Conservation (phyloP, 495 filamentous ascomycete species). For the Xylaria telfairii region DNA sequence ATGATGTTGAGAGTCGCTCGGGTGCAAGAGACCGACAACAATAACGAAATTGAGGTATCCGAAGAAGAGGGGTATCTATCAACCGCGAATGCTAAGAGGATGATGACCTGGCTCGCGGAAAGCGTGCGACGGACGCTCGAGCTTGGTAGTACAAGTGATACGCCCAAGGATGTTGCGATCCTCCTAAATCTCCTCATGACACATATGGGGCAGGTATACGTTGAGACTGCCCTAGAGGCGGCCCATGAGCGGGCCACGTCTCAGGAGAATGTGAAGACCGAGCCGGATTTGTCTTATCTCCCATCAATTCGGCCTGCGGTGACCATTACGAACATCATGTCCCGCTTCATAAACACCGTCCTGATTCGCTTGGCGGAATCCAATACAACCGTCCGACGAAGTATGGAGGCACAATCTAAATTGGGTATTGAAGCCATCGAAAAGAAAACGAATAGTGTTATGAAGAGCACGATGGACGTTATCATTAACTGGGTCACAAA, state of each 20-base stretch:
- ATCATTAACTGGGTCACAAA: constrained; percentile 78
- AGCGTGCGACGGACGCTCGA: constrained; percentile 92
- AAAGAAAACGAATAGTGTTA: constrained; percentile 83
- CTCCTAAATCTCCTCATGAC: constrained; percentile 83
- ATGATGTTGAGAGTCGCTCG: constrained; percentile 87
- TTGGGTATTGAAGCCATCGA: constrained; percentile 78
- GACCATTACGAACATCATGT: constrained; percentile 89
- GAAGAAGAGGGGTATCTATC: constrained; percentile 87
- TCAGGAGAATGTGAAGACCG: constrained; percentile 77
- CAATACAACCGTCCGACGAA: constrained; percentile 86
- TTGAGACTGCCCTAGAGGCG: constrained; percentile 92
- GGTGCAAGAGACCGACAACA: constrained; percentile 59
- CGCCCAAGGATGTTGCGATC: constrained; percentile 91
- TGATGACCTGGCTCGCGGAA: constrained; percentile 98
- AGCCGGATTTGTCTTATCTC: constrained; percentile 89
- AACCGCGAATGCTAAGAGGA: constrained; percentile 86
- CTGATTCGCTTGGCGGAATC: constrained; percentile 86
- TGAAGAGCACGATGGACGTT: constrained; percentile 85
- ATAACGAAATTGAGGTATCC: constrained; percentile 82
- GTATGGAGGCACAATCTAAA: constrained; percentile 86
- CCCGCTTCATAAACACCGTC: constrained; percentile 85
- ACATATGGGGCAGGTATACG: constrained; percentile 91
- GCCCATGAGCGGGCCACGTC: constrained; percentile 74
- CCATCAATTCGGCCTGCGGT: constrained; percentile 78
- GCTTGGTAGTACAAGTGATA: constrained; percentile 82